A percentile compares a stretch with the other conserved stretches of the same genome.
phyloP scores from a whole-genome alignment of 768 basidiomycete genomes.

The Coprinopsis marcescibilis region DNA sequence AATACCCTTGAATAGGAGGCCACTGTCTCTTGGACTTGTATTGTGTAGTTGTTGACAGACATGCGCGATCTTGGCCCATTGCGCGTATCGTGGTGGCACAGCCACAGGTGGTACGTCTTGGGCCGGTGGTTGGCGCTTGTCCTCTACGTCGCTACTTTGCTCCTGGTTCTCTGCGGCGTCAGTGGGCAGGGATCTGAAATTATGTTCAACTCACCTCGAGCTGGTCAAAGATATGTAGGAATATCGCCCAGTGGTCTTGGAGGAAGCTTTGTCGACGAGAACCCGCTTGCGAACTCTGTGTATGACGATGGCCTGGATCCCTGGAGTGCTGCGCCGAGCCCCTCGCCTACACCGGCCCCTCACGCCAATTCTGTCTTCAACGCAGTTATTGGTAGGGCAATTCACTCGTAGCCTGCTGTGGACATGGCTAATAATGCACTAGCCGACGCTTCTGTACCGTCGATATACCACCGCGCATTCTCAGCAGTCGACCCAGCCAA shows the following conservation, averaged over 20 bases:
- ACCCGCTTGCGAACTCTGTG: constrained; percentile 61
- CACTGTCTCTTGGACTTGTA: too few relatives aligned
- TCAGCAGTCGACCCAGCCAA: constrained; percentile 64
- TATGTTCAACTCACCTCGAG: constrained; percentile 86
- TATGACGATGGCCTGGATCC: constrained; percentile 78
- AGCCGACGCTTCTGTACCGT: constrained; percentile 80
- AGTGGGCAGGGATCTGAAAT: constrained; percentile 8
- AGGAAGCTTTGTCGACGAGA: constrained; percentile 69
- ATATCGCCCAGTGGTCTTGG: constrained; percentile 56
- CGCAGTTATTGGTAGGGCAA: constrained; percentile 58
- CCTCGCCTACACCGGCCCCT: constrained; percentile 57
- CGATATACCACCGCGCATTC: constrained; percentile 71
- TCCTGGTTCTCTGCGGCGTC: too few relatives aligned
- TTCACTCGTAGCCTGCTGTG: background rate
- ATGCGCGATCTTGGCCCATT: background rate
- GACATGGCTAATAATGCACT: constrained; percentile 8
- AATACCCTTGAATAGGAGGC: background rate
- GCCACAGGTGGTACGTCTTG: background rate
- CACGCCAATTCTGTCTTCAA: constrained; percentile 48
- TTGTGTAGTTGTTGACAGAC: too few relatives aligned
- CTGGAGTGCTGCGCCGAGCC: constrained; percentile 72
- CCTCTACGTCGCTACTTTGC: background rate
- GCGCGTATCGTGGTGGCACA: background rate
- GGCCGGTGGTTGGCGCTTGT: constrained; percentile 1
- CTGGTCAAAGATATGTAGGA: constrained; percentile 59